Evolutionary conservation across 2,329 filamentous ascomycete species (phyloP), one percentile per base, ranked within the genome.

Genomic region (Scedosporium boydii): DNA sequence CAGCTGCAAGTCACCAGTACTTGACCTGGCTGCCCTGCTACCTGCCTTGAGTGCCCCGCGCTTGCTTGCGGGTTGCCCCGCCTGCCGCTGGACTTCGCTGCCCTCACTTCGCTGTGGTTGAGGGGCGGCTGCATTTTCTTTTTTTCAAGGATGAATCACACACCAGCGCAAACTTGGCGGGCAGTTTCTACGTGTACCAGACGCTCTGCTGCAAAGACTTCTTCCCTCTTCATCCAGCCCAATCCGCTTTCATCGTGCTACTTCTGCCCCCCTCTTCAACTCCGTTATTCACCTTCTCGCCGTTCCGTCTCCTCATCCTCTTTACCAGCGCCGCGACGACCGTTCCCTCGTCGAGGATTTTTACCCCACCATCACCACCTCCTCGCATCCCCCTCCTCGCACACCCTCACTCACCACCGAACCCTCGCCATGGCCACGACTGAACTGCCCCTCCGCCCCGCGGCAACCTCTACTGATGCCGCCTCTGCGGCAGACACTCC

Each of bases 401-500:
- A n/a, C 21, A 18, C 56, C 21, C 26, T 42, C 41, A 10, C 59
- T n/a, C 59, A 21, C 23, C 59, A 21, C 21, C 58, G 42, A 21
- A n/a, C 9, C 18, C 27, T 27, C 51, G 68, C 65, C 61, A 72
- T 71, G 68, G 67, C 65, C 56, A 61, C 69, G 48, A 62, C 60
- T 26, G 63, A 65, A 9, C 58, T 66, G 38, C 65, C 67, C 38
- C 68, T 73, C 59, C 71, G 74, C 60, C 66, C 53, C 41, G 55
- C 53, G 51, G 51, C 21, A 38, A 18, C 38, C 41, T 18, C 61
- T 53, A 21, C 41, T 10, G 38, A 72, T 66, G 70, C 76, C 44
- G 67, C 69, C 34, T 18, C 48, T 9, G 55, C 26, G 2, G 67
- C 69, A 62, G 69, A 73, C 63, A 71, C 75, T 66, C 69, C 70